phyloP scores from a whole-genome alignment of 192 early-diverging fungal genomes.

The Dispira simplex region DNA sequence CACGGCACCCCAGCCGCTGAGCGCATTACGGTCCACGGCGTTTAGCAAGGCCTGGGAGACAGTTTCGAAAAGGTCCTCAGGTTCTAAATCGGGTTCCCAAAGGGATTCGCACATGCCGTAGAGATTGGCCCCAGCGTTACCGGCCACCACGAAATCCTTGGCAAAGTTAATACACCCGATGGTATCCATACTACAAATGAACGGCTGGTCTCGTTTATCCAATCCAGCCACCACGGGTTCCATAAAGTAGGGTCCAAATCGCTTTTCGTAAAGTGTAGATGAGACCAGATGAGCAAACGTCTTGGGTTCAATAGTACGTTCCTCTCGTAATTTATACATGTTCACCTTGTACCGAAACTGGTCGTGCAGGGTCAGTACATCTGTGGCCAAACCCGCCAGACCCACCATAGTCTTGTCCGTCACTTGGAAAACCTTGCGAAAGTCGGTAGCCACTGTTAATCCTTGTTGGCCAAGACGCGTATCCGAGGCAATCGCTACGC shows the following conservation, averaged over 20 bases:
- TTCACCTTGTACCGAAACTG: constrained; percentile 85
- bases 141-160: constrained; percentile 89
- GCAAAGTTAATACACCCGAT: constrained; percentile 91
- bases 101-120: constrained; percentile 95
- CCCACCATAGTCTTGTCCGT: constrained; percentile 80
- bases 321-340: constrained; percentile 92
- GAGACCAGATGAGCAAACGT: constrained; percentile 90
- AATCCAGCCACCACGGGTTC: constrained; percentile 93
- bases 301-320: constrained; percentile 87
- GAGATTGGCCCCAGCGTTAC: constrained; percentile 71
- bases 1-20: constrained; percentile 93
- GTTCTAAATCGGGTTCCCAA: constrained; percentile 95
- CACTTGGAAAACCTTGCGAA: constrained; percentile 84
- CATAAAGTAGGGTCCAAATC: constrained; percentile 93
- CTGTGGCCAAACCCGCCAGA: constrained; percentile 87
- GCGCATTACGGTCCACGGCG: constrained; percentile 86
- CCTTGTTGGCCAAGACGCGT: constrained; percentile 84
- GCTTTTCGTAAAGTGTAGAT: constrained; percentile 85
- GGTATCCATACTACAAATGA: constrained; percentile 86
- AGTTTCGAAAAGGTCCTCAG: constrained; percentile 95
- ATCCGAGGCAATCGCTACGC: constrained; percentile 95
- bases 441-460: constrained; percentile 87
- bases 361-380: constrained; percentile 88
- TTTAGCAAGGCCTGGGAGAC: constrained; percentile 89
- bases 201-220: constrained; percentile 77